phyloP scores from a whole-genome alignment of 495 filamentous ascomycete genomes.

The Lepraria neglecta region DNA sequence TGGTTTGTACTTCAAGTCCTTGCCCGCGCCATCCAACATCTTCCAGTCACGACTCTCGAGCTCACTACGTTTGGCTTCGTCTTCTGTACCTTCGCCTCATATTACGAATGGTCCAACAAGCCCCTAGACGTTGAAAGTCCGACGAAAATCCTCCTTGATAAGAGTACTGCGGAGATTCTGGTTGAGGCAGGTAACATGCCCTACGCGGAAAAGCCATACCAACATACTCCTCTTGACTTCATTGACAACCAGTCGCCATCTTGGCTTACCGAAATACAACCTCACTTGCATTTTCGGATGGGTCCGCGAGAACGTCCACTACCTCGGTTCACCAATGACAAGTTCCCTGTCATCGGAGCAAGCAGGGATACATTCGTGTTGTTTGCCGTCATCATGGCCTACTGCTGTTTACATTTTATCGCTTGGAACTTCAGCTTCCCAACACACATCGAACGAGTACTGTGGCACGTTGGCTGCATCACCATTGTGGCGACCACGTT shows the following conservation, averaged over 20 bases:
- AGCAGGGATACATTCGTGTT: conserved; percentile 22
- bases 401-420: conserved; percentile 35
- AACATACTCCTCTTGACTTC: conserved; percentile 36
- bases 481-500: conserved; percentile 27
- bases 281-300: conserved; percentile 53
- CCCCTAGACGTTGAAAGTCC: conserved; percentile 34
- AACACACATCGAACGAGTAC: conserved; percentile 29
- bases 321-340: conserved; percentile 28
- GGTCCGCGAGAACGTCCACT: conserved; percentile 27
- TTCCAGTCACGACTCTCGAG: conserved; percentile 36
- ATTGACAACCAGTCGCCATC: conserved; percentile 32
- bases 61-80: conserved; percentile 36
- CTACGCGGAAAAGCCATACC: conserved; percentile 23
- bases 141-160: conserved; percentile 20
- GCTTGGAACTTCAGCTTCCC: conserved; percentile 43
- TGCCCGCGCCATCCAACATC: conserved; percentile 26
- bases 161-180: conserved; percentile 26
- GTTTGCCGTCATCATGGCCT: conserved; percentile 27
- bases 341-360: conserved; percentile 28
- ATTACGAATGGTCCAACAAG: conserved; percentile 37
- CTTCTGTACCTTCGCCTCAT: conserved; percentile 31
- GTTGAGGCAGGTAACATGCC: conserved; percentile 22
- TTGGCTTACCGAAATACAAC: conserved; percentile 72
- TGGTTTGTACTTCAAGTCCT: conserved; percentile 35
- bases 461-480: conserved; percentile 34